These are phyloP conservation scores for Hanseniaspora clermontiae DNA, from an alignment of 805 yeast species.

Conservation along the genomic window DNA sequence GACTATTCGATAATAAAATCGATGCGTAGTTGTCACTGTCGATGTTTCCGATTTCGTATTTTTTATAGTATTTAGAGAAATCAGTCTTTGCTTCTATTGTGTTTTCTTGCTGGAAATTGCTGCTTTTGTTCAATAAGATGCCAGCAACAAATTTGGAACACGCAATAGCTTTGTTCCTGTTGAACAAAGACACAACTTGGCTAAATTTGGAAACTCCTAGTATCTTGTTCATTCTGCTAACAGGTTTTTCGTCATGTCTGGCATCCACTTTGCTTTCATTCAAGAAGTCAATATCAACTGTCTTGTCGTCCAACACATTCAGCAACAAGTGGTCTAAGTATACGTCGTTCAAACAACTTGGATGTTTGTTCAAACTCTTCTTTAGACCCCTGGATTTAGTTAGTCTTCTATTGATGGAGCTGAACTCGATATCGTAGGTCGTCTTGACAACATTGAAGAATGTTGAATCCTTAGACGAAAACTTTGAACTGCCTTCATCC, in stretches of 20 bases:
- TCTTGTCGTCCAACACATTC: constrained; percentile 17
- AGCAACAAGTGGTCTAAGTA: constrained; percentile 1
- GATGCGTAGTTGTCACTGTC: neutral
- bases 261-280: constrained; percentile 12
- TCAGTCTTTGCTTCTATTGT: neutral
- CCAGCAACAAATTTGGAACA: neutral
- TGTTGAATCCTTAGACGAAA: neutral
- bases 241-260: neutral
- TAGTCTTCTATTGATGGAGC: constrained; percentile 3
- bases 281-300: constrained; percentile 19
- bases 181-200: neutral
- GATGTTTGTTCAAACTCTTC: constrained; percentile 2
- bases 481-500: neutral
- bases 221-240: neutral
- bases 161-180: neutral
- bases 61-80: neutral
- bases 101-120: neutral
- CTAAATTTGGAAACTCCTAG: neutral
- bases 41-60: neutral
- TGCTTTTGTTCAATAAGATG: neutral
- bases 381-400: neutral
- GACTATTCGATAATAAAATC: neutral
- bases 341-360: neutral
- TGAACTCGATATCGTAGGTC: constrained; percentile 7
- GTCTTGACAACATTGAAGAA: neutral